Evolutionary conservation across 805 yeast species (phyloP).

Genomic region (Ogataea sp.): DNA sequence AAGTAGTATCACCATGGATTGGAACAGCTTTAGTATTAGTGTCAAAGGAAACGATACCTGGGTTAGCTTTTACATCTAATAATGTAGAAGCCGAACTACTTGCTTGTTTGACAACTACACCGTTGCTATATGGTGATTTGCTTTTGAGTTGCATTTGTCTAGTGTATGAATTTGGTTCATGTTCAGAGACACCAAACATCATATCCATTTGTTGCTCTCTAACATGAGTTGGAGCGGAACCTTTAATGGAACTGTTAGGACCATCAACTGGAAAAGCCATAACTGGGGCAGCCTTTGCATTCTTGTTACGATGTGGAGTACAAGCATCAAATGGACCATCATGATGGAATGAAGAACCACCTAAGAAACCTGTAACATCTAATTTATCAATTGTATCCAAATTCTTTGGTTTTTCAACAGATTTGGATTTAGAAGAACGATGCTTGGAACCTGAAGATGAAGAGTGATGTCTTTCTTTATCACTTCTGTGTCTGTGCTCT

Average conservation of each 20-base stretch:
- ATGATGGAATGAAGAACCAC: slow-evolving; percentile 91
- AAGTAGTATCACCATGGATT: slow-evolving; percentile 78
- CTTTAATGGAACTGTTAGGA: slow-evolving; percentile 79
- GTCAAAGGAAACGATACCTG: slow-evolving; percentile 59
- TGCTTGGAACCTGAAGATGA: slow-evolving; percentile 9
- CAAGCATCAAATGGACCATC: slow-evolving; percentile 99
- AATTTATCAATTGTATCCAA: slow-evolving; percentile 91
- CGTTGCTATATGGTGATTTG: slow-evolving; percentile 22
- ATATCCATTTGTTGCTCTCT: slow-evolving; percentile 60
- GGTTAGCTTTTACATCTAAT: slow-evolving; percentile 39
- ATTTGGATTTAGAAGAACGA: slow-evolving; percentile 26
- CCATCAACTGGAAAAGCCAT: slow-evolving; percentile 94
- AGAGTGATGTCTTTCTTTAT: slow-evolving; percentile 26
- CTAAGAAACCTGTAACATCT: slow-evolving; percentile 93
- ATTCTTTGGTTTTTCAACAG: slow-evolving; percentile 52
- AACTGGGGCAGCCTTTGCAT: slow-evolving; percentile 74
- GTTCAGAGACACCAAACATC: slow-evolving; percentile 65
- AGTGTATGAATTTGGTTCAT: slow-evolving; percentile 31
- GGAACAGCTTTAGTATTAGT: slow-evolving; percentile 58
- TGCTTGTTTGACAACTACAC: slow-evolving; percentile 21
- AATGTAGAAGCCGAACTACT: slow-evolving; percentile 16
- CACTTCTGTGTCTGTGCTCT: slow-evolving; percentile 10
- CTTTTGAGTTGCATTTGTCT: slow-evolving; percentile 10
- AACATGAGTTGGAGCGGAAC: slow-evolving; percentile 45
- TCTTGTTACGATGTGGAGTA: slow-evolving; percentile 88